Evolutionary conservation across 805 yeast species (phyloP).

Genomic region (Lipomyces spencermartinsiae): DNA sequence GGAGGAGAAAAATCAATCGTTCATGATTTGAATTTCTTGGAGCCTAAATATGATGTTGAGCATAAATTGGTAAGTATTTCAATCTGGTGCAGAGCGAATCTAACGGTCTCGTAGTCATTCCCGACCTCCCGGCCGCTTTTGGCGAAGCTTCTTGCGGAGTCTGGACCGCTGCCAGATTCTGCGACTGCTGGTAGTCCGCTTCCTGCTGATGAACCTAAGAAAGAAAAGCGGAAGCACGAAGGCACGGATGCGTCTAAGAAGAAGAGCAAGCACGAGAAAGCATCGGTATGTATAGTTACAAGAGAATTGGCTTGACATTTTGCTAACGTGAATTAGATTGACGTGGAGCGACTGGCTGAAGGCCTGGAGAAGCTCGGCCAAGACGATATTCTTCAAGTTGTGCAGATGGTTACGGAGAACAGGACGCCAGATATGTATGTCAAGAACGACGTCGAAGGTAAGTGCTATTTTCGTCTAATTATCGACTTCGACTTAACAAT

Average conservation of each 20-base stretch:
- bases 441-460: slow-evolving; percentile 82
- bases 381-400: slow-evolving; percentile 92
- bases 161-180: slow-evolving; percentile 77
- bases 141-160: slow-evolving; percentile 73
- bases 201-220: slow-evolving; percentile 39
- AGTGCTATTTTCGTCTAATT: not conserved
- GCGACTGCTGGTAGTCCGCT: slow-evolving; percentile 25
- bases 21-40: slow-evolving; percentile 87
- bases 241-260: slow-evolving; percentile 44
- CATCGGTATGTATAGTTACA: slow-evolving; percentile 27
- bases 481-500: not conserved
- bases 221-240: slow-evolving; percentile 51
- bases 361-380: slow-evolving; percentile 86
- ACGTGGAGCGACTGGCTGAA: slow-evolving; percentile 87
- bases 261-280: slow-evolving; percentile 56
- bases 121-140: slow-evolving; percentile 78
- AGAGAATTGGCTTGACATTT: slow-evolving; percentile 4
- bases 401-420: slow-evolving; percentile 97
- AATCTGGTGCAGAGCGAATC: not conserved
- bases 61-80: slow-evolving; percentile 58
- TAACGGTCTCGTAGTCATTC: slow-evolving; percentile 52
- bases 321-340: slow-evolving; percentile 54
- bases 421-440: slow-evolving; percentile 93
- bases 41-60: slow-evolving; percentile 77
- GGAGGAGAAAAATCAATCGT: slow-evolving; percentile 85